Conservation (phyloP, 148 eudicot species). For the Fagopyrum homotropicum region DNA sequence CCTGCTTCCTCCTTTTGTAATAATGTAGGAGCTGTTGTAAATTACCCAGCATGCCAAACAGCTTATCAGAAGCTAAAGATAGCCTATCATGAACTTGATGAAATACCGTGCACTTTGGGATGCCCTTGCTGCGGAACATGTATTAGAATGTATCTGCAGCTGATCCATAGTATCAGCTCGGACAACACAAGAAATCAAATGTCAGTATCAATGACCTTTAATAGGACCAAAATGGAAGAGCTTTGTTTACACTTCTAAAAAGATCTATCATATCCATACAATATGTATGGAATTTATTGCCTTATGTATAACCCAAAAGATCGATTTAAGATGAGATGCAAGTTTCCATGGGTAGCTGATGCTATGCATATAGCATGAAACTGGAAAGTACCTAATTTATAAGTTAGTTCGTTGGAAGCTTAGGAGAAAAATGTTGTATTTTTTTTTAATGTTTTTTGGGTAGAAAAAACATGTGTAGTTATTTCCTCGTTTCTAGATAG, state of each 20-base stretch:
- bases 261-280: neutral
- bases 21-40: neutral
- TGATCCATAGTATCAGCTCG: neutral
- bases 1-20: neutral
- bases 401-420: neutral
- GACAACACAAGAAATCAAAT: neutral
- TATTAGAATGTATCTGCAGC: neutral
- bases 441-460: neutral
- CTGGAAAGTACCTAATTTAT: neutral
- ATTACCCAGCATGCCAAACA: neutral
- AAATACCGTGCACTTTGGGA: neutral
- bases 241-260: neutral
- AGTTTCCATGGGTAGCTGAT: neutral
- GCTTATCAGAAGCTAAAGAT: constrained; percentile 6
- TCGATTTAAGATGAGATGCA: neutral
- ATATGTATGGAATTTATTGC: neutral
- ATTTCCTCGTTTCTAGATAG: neutral
- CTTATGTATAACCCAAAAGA: neutral
- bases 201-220: neutral
- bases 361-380: neutral
- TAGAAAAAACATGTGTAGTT: neutral
- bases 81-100: constrained; percentile 2
- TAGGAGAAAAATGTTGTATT: neutral
- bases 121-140: too few relatives aligned
- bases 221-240: neutral